Evolutionary conservation across 805 yeast species (phyloP), one percentile per base, ranked within the genome.

Genomic region (Alloascoidea africana): DNA sequence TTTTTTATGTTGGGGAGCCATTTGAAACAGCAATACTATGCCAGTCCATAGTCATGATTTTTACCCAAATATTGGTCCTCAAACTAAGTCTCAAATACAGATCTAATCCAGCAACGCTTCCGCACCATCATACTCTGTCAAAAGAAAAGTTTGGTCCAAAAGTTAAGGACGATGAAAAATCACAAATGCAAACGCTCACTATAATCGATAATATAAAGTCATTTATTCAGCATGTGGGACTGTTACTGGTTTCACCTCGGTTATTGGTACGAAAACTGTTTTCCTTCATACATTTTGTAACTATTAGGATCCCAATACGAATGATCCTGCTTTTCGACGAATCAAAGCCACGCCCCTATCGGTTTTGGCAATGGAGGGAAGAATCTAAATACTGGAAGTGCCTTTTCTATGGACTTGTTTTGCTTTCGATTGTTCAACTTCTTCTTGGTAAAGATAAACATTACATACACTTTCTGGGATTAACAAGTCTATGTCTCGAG

Each of bases 331-430:
- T 23, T 8, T 23, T 23, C n/a, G 30, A 23, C n/a, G 30, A 23
- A 23, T 23, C 8, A 8, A 8, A 8, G n/a, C 8, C n/a, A 23
- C 30, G 30, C 8, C 30, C 30, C 8, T 23, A 23, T 23, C 8
- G 30, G n/a, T 23, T 23, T 23, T 23, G 30, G 30, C 30, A 23
- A 23, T 23, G 30, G 30, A 23, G 30, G n/a, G 8, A 8, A 23
- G 30, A 23, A 23, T 8, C 13, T 8, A 23, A 23, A 23, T 23
- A 23, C n/a, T 23, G 30, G 30, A 23, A 23, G n/a, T 23, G 30
- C n/a, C n/a, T 23, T 8, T 23, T 23, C 8, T 23, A 23, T 23
- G 8, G 13, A 23, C 13, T 23, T 23, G n/a, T 23, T 8, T 8
- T 23, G 13, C 30, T 23, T 23, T 23, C 30, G 8, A 23, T 23